Evolutionary conservation across 179 eudicot species (phyloP), one percentile per base, ranked within the genome.

Genomic region (Beta lomatogona): DNA sequence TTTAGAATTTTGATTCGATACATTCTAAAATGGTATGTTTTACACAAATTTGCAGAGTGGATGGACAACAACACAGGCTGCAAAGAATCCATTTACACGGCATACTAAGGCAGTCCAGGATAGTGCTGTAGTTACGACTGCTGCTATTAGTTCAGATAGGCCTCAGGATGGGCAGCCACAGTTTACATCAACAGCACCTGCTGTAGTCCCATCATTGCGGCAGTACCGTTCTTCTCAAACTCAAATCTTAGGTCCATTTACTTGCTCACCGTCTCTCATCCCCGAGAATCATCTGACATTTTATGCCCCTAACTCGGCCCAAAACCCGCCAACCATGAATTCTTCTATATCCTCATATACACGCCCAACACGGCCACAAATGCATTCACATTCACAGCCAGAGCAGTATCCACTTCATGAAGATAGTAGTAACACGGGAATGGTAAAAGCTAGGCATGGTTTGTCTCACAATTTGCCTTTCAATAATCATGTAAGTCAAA

Each of bases 21-120:
- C 41, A 31, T 68, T 54, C 73, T 70, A 69, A 59, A 66, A 36
- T 53, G 63, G n/a, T 61, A 1, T 61, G 79, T 46, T 73, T 83
- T 63, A 44, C 78, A 9, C 25, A 50, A 44, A 75, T 64, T 82
- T 90, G 89, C 98, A 93, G 97, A 90, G 87, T 86, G 97, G 88
- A 58, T 89, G 92, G 93, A 83, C 84, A 79, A 22, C 66, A 75
- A 72, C 83, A 45, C 88, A 91, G 45, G 77, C 78, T n/a, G 80
- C 85, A 11, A 90, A 87, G 85, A 92, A 90, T 64, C 98, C 95
- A 16, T 95, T 95, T 87, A 88, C 97, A 9, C 84, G 88, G 79
- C 89, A 86, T 53, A 80, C 79, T 41, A 66, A 74, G 16, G 48
- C 79, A 44, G 73, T 75, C 15, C 66, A 55, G 52, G 66, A 86